phyloP scores from a whole-genome alignment of 202 grass and related monocot genomes.

The Miscanthus sacchariflorus region DNA sequence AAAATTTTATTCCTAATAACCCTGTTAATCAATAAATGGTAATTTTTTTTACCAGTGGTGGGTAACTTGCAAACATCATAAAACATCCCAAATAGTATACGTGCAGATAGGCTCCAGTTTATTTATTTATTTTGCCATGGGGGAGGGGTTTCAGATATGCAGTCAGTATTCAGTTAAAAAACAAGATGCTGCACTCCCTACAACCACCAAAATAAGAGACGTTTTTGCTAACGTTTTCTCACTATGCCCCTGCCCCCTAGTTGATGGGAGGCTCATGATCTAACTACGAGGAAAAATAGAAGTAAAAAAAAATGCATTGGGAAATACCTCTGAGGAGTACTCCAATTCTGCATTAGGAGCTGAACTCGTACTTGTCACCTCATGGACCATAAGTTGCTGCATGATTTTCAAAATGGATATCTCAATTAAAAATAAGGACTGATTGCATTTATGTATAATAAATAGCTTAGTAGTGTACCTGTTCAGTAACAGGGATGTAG shows the following conservation, averaged over 20 bases:
- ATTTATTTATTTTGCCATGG: not conserved
- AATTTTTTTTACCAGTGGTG: not conserved
- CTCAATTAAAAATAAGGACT: conserved; percentile 34
- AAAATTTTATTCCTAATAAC: not conserved
- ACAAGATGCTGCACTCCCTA: not conserved
- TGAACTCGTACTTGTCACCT: conserved; percentile 62
- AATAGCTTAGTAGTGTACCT: conserved; percentile 53
- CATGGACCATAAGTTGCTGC: conserved; percentile 65
- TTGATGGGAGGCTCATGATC: not conserved
- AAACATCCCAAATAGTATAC: conserved; percentile 23
- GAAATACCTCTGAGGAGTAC: conserved; percentile 65
- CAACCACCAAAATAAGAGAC: conserved; percentile 2
- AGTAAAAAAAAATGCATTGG: conserved; percentile 28
- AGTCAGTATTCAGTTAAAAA: conserved; percentile 4
- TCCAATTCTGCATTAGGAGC: conserved; percentile 54
- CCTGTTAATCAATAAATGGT: not conserved
- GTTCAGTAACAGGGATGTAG: conserved; percentile 70
- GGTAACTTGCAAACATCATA: conserved; percentile 3
- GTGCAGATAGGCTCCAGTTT: conserved; percentile 14
- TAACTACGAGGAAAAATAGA: not conserved
- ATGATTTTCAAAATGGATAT: conserved; percentile 53
- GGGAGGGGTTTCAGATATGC: not conserved
- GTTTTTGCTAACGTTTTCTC: not conserved
- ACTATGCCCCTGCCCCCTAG: not conserved
- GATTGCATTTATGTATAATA: conserved; percentile 38